Evolutionary conservation across 192 early-diverging fungal genomes (phyloP), one percentile per base, ranked within the genome.

Genomic region (Physocladia obscura): DNA sequence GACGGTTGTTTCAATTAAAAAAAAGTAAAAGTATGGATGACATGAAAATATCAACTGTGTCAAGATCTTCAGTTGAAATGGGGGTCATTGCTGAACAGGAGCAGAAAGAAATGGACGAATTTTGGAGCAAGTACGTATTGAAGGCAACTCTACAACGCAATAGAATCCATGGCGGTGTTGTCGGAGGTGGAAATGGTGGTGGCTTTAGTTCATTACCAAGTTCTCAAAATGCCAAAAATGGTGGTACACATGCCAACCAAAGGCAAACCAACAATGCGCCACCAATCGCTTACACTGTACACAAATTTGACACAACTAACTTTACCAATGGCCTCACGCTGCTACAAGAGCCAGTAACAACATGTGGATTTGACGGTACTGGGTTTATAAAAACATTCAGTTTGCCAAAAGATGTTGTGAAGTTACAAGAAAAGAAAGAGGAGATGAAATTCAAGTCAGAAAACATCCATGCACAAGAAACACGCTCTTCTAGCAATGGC

Each of bases 71-170:
- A 44, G 8, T 13, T 44, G 40, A 44, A 44, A 13, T 8, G 8
- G 40, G 11, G n/a, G n/a, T 13, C 8, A 8, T 44, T 44, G 40
- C n/a, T n/a, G 40, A 44, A 44, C 40, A 44, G 40, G 40, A 44
- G n/a, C 8, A 13, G 11, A 44, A 44, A n/a, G 40, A 44, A 44
- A 44, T 44, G n/a, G n/a, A 44, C n/a, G 40, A 44, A n/a, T 44
- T 44, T n/a, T 44, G 40, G n/a, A 4, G 27, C 19, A 54, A 49
- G 32, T 69, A 32, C 24, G 57, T 72, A 17, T 64, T 79, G 8
- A 70, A 71, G 19, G 77, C 77, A n/a, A 60, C 62, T 4, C 63
- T 80, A 4, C 74, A 76, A 44, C 36, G 75, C 3, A 71, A 57
- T 30, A 51, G 64, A 22, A 50, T 58, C 24, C 52, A 57, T 38